Conservation (phyloP, 495 filamentous ascomycete genomes). For the Immersiella caudata region DNA sequence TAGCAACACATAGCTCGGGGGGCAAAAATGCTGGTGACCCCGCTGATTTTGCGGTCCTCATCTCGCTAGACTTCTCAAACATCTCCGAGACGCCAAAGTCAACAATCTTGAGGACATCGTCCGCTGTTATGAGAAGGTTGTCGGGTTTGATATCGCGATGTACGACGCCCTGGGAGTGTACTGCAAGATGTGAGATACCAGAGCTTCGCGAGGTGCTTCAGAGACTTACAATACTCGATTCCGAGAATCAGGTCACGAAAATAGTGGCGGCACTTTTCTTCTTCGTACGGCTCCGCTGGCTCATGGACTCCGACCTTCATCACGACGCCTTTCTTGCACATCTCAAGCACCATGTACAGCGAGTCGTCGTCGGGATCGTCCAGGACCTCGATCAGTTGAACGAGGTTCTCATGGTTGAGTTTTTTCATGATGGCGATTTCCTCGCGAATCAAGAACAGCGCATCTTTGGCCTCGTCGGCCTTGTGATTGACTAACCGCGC, state of each 20-base stretch:
- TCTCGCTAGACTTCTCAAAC: slow-evolving; percentile 86
- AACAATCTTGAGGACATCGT: slow-evolving; percentile 93
- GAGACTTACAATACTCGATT: slow-evolving; percentile 80
- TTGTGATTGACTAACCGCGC: slow-evolving; percentile 50
- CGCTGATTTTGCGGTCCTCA: slow-evolving; percentile 92
- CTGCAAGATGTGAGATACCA: slow-evolving; percentile 34
- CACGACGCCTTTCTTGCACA: slow-evolving; percentile 97
- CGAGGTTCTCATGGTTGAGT: slow-evolving; percentile 88
- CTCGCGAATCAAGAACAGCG: slow-evolving; percentile 86
- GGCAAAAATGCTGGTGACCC: slow-evolving; percentile 95
- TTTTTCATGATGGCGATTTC: slow-evolving; percentile 99
- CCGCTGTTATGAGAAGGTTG: slow-evolving; percentile 86
- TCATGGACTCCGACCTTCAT: slow-evolving; percentile 96
- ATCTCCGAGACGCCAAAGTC: slow-evolving; percentile 99
- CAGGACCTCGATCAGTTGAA: slow-evolving; percentile 89
- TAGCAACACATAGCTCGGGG: slow-evolving; percentile 86
- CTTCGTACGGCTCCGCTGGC: slow-evolving; percentile 76
- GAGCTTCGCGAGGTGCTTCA: background rate
- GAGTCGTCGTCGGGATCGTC: slow-evolving; percentile 96
- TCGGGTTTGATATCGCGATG: slow-evolving; percentile 99
- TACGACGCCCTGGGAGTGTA: slow-evolving; percentile 92
- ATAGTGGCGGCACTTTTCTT: slow-evolving; percentile 84
- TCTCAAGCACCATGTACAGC: slow-evolving; percentile 97
- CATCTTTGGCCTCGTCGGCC: slow-evolving; percentile 67
- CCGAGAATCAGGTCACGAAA: slow-evolving; percentile 95